Base-by-base conservation (phyloP, 768 basidiomycete genomes). In the Xerocomus spinulosus region DNA sequence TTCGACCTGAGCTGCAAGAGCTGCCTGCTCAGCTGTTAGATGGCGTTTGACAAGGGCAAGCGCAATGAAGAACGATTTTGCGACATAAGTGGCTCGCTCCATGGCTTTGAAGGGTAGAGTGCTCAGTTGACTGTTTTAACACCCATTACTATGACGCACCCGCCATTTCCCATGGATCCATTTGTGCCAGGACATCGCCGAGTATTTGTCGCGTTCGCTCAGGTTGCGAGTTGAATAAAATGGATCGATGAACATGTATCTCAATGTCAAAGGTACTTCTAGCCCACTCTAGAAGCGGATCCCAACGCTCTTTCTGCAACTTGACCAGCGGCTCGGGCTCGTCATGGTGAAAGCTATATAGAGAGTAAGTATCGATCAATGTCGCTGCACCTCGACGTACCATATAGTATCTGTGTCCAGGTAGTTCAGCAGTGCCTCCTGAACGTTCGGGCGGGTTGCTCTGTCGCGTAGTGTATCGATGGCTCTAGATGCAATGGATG, bases 381-480 rank as follows among this genome's bases (percentile, higher is more conserved):
- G 18, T n/a, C 20, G 44, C 14, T 13, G 17, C 12, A 33, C 21
- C 18, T 18, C 13, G 46, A 60, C 72, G 46, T 50, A 90, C 92
- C 89, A 92, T 51, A 96, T 79, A 1, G 96, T 92, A 65, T 99
- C 96, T 2, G 95, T 97, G 60, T 96, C 90, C 25, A 98, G 70
- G 68, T 96, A 98, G 48, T 81, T 79, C 35, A 96, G 68, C 35
- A 98, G 68, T 10, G 82, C 76, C 21, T 77, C 73, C 28, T 80
- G 77, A 17, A 93, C 86, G 47, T 87, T 77, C 14, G 63, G 60
- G 23, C 85, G 74, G 15, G 79, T 79, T 20, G 66, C 59, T 42
- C 75, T 69, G 44, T 88, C 78, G 15, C 70, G 60, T 56, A 94
- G 73, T 2, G 79, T 76, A 65, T 99, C 96, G 36, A 96, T 79